phyloP scores from a whole-genome alignment of 2,329 filamentous ascomycete species.

The Penicillium sp. region DNA sequence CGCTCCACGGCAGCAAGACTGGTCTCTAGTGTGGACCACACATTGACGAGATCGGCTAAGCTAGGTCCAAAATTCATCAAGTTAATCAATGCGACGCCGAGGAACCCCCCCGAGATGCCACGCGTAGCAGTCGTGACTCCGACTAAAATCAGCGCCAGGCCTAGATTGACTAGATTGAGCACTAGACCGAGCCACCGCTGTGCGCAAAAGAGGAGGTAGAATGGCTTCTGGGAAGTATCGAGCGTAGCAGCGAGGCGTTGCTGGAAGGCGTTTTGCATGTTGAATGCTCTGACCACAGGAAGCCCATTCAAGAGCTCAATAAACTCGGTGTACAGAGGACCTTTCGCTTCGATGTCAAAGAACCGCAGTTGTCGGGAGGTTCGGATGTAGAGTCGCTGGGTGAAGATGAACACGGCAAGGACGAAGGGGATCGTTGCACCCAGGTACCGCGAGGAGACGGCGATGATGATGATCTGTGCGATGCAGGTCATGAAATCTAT shows the following conservation, averaged over 20 bases:
- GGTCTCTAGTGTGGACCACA: not conserved
- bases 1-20: not conserved
- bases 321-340: not conserved
- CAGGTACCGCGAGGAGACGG: not conserved
- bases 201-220: not conserved
- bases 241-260: not conserved
- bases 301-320: not conserved
- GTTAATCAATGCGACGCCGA: too few relatives aligned
- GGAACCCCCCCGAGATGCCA: too few relatives aligned
- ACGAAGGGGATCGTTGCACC: not conserved
- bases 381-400: not conserved
- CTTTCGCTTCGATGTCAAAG: not conserved
- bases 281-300: not conserved
- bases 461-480: not conserved
- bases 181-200: not conserved
- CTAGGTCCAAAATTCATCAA: too few relatives aligned
- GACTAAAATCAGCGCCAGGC: not conserved
- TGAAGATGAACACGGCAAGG: not conserved
- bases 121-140: not conserved
- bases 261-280: not conserved
- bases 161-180: not conserved
- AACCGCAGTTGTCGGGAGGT: not conserved
- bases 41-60: too few relatives aligned
- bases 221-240: not conserved
- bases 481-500: not conserved